These are phyloP conservation scores for Purpureocillium takamizusanense DNA, from an alignment of 2,329 filamentous ascomycete species.

Conservation along the genomic window DNA sequence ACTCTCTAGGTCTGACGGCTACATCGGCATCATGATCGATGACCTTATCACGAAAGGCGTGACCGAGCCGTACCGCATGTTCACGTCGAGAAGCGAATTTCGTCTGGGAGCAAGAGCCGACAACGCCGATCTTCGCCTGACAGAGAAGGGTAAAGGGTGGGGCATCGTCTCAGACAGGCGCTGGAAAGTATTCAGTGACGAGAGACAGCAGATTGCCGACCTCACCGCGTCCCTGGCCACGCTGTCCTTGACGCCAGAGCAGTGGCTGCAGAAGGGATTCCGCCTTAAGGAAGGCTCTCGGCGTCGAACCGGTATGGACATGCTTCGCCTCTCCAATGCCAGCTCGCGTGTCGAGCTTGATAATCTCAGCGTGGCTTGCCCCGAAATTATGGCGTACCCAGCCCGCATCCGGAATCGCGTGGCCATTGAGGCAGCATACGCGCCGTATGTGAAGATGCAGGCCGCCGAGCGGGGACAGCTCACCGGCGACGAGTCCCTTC, in stretches of 20 bases:
- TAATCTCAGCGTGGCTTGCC: conserved; percentile 49
- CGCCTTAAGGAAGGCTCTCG: conserved; percentile 55
- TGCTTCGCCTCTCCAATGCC: conserved; percentile 60
- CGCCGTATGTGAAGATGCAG: conserved; percentile 75
- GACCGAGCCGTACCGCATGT: conserved; percentile 96
- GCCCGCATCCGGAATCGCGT: conserved; percentile 58
- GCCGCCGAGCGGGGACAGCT: conserved; percentile 56
- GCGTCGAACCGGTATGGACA: conserved; percentile 65
- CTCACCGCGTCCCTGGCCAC: conserved; percentile 53
- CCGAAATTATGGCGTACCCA: conserved; percentile 43
- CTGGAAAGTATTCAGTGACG: conserved; percentile 62
- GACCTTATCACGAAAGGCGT: conserved; percentile 96
- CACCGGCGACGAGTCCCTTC: conserved; percentile 65
- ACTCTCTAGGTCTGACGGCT: conserved; percentile 76
- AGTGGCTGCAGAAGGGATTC: conserved; percentile 66
- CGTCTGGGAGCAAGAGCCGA: conserved; percentile 87
- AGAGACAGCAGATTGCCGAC: conserved; percentile 57
- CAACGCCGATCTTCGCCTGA: conserved; percentile 86
- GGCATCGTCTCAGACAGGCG: conserved; percentile 72
- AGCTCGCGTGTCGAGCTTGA: conserved; percentile 33
- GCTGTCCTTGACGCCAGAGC: conserved; percentile 47
- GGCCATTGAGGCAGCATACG: conserved; percentile 75
- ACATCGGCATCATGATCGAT: conserved; percentile 98
- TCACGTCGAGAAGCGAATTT: conserved; percentile 91
- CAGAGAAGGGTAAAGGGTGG: conserved; percentile 63